A percentile compares a stretch with the other conserved stretches of the same genome.
These are phyloP conservation scores for Eutypa lata DNA, from an alignment of 2,329 filamentous ascomycete species.

Conservation along the genomic window DNA sequence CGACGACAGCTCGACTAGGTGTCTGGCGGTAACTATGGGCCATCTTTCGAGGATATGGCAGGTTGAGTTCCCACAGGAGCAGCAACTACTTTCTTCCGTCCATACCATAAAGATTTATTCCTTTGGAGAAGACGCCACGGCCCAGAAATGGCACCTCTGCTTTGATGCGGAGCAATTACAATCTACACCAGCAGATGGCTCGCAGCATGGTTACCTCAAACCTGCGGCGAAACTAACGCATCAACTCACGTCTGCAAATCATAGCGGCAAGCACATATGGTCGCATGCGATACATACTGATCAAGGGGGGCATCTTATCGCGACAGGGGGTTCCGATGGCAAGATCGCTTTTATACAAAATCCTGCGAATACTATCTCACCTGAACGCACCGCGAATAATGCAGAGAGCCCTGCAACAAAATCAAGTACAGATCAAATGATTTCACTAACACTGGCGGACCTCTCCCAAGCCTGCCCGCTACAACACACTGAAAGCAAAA, in stretches of 20 bases:
- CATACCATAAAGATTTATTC: slow-evolving; percentile 59
- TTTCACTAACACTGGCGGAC: not conserved
- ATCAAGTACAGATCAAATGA: not conserved
- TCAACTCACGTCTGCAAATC: slow-evolving; percentile 56
- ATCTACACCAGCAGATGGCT: not conserved
- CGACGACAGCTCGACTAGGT: slow-evolving; percentile 32
- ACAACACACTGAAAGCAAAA: not conserved
- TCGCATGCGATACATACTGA: slow-evolving; percentile 50
- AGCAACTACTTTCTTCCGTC: slow-evolving; percentile 13
- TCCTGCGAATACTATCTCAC: not conserved
- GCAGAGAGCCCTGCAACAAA: not conserved
- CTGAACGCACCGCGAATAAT: not conserved
- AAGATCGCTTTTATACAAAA: slow-evolving; percentile 49
- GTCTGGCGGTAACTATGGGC: slow-evolving; percentile 74
- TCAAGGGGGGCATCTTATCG: slow-evolving; percentile 42
- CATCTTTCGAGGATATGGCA: slow-evolving; percentile 90
- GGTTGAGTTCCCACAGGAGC: slow-evolving; percentile 59
- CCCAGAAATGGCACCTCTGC: slow-evolving; percentile 65
- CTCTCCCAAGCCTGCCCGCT: not conserved
- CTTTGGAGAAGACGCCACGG: slow-evolving; percentile 80
- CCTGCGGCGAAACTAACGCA: slow-evolving; percentile 42
- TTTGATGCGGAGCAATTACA: slow-evolving; percentile 27
- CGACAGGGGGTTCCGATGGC: slow-evolving; percentile 84
- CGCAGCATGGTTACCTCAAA: not conserved
- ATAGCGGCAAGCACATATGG: slow-evolving; percentile 91